Percentiles rank a stretch among this genome's conserved stretches.
phyloP scores from a whole-genome alignment of 352 stramenopile species.

The Globisporangium heterothallicum region DNA sequence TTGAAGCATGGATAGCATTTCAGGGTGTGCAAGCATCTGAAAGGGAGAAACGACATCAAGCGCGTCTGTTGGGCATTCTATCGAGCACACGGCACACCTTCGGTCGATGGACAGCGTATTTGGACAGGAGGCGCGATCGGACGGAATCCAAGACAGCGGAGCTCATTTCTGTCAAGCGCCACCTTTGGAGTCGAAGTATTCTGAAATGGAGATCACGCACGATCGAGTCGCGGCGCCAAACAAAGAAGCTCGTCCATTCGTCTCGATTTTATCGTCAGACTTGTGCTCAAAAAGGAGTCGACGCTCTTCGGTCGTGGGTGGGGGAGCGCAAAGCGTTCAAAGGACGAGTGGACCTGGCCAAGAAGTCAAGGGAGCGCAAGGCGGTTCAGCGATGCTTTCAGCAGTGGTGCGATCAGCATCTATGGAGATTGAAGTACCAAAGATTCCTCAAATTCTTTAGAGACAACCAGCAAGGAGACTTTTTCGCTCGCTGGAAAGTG shows the following conservation, averaged over 20 bases:
- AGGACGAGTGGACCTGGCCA: neutral
- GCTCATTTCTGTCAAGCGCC: neutral
- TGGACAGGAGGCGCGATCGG: neutral
- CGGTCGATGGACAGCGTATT: conserved; percentile 1
- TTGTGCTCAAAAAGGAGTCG: neutral
- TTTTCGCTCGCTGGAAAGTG: conserved; percentile 25
- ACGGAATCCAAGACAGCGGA: neutral
- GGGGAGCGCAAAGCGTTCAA: neutral
- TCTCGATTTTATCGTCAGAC: neutral
- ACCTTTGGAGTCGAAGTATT: conserved; percentile 2
- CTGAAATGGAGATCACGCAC: neutral
- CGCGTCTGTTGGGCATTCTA: neutral
- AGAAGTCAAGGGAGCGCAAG: neutral
- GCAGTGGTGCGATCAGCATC: conserved; percentile 19
- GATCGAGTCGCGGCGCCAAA: neutral
- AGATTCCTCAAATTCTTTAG: conserved; percentile 22
- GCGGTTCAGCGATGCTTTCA: conserved; percentile 11
- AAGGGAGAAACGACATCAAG: neutral
- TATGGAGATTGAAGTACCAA: conserved; percentile 21
- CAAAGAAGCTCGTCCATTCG: neutral
- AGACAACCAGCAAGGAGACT: conserved; percentile 19
- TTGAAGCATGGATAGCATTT: conserved; percentile 7
- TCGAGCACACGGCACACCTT: neutral
- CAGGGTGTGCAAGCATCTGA: neutral
- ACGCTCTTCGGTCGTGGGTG: conserved; percentile 17